A percentile compares a stretch with the other conserved stretches of the same genome.
These are phyloP conservation scores for Trichoderma asperelloides DNA, from an alignment of 495 filamentous ascomycete species.

Conservation along the genomic window DNA sequence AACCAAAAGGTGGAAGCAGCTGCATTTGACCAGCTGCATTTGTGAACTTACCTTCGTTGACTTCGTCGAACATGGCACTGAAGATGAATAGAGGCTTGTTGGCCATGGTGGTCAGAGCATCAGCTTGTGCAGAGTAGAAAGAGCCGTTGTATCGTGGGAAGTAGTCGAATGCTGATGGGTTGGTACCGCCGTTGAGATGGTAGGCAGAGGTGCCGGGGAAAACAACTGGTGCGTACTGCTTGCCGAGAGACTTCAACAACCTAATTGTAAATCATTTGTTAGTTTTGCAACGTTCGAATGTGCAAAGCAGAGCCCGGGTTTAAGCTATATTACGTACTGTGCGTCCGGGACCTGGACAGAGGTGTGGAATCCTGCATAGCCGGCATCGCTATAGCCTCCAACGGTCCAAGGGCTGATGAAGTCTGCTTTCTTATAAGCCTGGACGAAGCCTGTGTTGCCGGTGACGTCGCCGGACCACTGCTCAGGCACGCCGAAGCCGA, in stretches of 20 bases:
- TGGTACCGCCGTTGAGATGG: not conserved
- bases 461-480: conserved; percentile 21
- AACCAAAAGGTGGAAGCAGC: not conserved
- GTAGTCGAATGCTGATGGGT: conserved; percentile 14
- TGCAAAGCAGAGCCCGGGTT: not conserved
- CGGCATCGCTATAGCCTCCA: conserved; percentile 19
- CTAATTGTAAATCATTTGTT: not conserved
- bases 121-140: conserved; percentile 22
- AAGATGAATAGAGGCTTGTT: conserved; percentile 26
- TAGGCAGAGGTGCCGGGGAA: not conserved
- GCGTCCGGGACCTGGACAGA: not conserved
- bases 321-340: not conserved
- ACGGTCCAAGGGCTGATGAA: conserved; percentile 28
- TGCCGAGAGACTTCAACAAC: not conserved
- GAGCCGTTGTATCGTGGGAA: conserved; percentile 23
- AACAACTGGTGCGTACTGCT: not conserved
- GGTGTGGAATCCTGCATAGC: conserved; percentile 18
- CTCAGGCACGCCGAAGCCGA: conserved; percentile 22
- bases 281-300: not conserved
- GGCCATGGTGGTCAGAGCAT: conserved; percentile 16
- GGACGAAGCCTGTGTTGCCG: conserved; percentile 15
- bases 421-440: conserved; percentile 21
- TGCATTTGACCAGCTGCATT: too few species aligned
- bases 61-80: conserved; percentile 27
- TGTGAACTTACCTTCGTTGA: conserved; percentile 16